Base-by-base conservation (phyloP, 352 stramenopile species). In the Porosira glacialis region DNA sequence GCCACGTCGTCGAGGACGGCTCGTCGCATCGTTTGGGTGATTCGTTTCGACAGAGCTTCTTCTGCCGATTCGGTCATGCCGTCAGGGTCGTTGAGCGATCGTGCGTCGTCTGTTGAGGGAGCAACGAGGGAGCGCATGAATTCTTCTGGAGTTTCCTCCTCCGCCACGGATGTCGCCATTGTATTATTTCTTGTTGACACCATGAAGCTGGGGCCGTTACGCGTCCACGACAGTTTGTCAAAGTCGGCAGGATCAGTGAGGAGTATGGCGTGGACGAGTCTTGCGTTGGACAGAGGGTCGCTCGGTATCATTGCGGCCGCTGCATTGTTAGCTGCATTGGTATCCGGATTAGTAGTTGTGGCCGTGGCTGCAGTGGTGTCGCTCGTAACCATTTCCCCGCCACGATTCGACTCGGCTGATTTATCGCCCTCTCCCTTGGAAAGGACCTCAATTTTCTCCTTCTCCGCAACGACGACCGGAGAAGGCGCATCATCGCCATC, bases 181-280 rank as follows among this genome's bases (percentile, higher is more conserved):
- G n/a, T n/a, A n/a, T n/a, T n/a, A n/a, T n/a, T n/a, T n/a, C n/a
- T n/a, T n/a, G n/a, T n/a, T n/a, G n/a, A n/a, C n/a, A n/a, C n/a
- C n/a, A n/a, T n/a, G n/a, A n/a, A n/a, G n/a, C n/a, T n/a, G n/a
- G n/a, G n/a, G n/a, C n/a, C n/a, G n/a, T n/a, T n/a, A n/a, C n/a
- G n/a, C 57, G 70, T 58, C 70, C 62, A 79, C 3, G 70, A 75
- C 21, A 79, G 70, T 38, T 59, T 70, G 19, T 65, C 48, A 39
- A 79, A 79, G 24, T 79, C 70, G 26, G 27, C 27, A 8, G 70
- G 38, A 60, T 79, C 63, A 4, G 70, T 79, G 2, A 79, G 41
- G 1, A 79, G 38, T 11, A 79, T 64, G 22, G n/a, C 59, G 22
- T 71, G 61, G 19, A 71, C 52, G 6, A 71, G 43, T 26, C 13